Evolutionary conservation across 148 eudicot species (phyloP), one percentile per base, ranked within the genome.

Genomic region (Rhododendron williamsianum): DNA sequence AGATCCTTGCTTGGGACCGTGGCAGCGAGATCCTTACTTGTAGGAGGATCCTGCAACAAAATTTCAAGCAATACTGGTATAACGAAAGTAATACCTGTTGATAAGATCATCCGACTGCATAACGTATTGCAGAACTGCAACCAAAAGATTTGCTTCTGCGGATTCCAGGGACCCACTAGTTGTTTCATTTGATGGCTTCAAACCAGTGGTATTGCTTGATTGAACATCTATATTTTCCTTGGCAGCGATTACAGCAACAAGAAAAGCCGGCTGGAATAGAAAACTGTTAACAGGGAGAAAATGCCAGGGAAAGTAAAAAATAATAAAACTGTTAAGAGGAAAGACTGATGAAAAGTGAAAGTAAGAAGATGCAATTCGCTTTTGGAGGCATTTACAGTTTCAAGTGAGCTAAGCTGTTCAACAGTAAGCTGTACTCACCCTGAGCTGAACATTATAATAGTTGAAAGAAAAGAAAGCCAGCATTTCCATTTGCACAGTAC

Each of bases 241-340:
- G 48, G 86, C 87, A 86, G 88, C 83, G 71, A 94, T 86, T 49
- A 94, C 86, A 84, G 93, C 93, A 90, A 87, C 90, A 86, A 95
- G 87, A 84, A 94, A 94, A 82, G 98, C 95, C 84, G 99, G 96
- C 99, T 97, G 94, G 91, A 86, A 51, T 52, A 81, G 54, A 11
- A 85, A 67, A 84, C 30, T 10, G 41, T 60, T 30, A 87, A 51
- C n/a, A 51, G 60, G 51, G n/a, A 76, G 11, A 58, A 6, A 60
- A 54, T 48, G 69, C 56, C 83, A 41, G 80, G 19, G 80, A 27
- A 46, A 27, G 35, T 36, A 86, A 38, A 80, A 52, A 74, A 18
- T 19, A 7, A 78, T 12, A 52, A 27, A 3, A 15, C 49, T 51
- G 51, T 60, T 35, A 71, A 82, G 27, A 25, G 27, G 36, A 46